Percentiles rank a stretch among this genome's conserved stretches.
Evolutionary conservation across 495 filamentous ascomycete genomes (phyloP).

Genomic region (Daldinia bambusicola): DNA sequence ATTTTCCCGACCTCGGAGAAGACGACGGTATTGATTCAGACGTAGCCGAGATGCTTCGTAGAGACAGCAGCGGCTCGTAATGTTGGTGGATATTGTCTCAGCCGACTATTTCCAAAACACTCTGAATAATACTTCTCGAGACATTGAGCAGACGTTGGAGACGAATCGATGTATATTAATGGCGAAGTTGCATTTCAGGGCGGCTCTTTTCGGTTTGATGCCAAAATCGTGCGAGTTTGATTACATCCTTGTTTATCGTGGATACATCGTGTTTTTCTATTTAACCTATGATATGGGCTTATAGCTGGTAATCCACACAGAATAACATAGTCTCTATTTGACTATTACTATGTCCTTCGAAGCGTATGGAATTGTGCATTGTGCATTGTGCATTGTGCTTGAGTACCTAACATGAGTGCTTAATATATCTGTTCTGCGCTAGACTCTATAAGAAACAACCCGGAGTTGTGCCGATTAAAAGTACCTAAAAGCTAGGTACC

Average conservation of each 20-base stretch:
- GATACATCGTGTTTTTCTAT: neutral
- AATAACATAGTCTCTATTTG: neutral
- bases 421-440: neutral
- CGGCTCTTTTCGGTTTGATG: neutral
- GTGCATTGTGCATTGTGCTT: no score
- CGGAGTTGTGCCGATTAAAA: conserved; percentile 28
- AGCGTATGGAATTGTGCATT: no score
- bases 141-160: neutral
- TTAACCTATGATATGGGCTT: neutral
- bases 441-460: conserved; percentile 5
- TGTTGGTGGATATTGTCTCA: neutral
- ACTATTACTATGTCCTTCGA: no score
- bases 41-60: conserved; percentile 80
- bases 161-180: conserved; percentile 11
- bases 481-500: no score
- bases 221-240: neutral
- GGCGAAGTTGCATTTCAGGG: conserved; percentile 11
- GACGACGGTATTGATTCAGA: conserved; percentile 83
- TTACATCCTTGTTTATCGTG: neutral
- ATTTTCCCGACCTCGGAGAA: conserved; percentile 74
- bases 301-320: neutral
- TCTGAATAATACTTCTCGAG: neutral
- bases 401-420: no score
- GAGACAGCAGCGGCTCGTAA: conserved; percentile 50
- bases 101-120: neutral